Evolutionary conservation across 331 rosid genomes (phyloP).

Genomic region (Quercus lobata): DNA sequence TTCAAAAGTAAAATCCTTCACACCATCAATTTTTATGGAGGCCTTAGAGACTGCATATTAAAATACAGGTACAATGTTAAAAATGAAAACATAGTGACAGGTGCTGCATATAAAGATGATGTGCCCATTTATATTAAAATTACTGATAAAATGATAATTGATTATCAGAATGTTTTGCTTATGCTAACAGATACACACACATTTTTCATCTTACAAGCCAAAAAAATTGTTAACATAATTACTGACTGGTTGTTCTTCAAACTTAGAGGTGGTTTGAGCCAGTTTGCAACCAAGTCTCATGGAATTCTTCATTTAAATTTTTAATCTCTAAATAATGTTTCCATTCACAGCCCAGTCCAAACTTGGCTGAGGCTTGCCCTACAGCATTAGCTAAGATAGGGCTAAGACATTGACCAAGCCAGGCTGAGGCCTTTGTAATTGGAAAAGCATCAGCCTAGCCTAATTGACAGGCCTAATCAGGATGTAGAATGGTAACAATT

Average conservation of each 20-base stretch:
- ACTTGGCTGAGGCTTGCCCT: not conserved
- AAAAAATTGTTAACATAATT: not conserved
- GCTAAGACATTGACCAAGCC: not conserved
- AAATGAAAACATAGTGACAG: not conserved
- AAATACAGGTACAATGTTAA: slow-evolving; percentile 19
- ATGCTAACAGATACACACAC: too few species aligned
- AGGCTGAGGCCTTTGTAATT: not conserved
- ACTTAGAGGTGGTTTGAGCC: not conserved
- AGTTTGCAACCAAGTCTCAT: not conserved
- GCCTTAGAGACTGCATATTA: slow-evolving; percentile 47
- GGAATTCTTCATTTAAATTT: not conserved
- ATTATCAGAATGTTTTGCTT: too few species aligned
- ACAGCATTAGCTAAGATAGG: not conserved
- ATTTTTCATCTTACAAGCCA: not conserved
- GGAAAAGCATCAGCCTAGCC: not conserved
- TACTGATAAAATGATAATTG: not conserved
- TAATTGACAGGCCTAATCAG: not conserved
- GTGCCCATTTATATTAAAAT: not conserved
- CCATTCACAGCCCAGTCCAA: not conserved
- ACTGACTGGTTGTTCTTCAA: not conserved
- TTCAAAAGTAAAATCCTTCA: slow-evolving; percentile 50
- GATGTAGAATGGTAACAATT: not conserved
- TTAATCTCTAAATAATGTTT: not conserved
- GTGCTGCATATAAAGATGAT: not conserved
- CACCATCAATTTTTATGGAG: slow-evolving; percentile 63